A percentile compares a stretch with the other conserved stretches of the same genome.
Evolutionary conservation across 192 early-diverging fungal species (phyloP).

Genomic region (Paraglomus occultum): DNA sequence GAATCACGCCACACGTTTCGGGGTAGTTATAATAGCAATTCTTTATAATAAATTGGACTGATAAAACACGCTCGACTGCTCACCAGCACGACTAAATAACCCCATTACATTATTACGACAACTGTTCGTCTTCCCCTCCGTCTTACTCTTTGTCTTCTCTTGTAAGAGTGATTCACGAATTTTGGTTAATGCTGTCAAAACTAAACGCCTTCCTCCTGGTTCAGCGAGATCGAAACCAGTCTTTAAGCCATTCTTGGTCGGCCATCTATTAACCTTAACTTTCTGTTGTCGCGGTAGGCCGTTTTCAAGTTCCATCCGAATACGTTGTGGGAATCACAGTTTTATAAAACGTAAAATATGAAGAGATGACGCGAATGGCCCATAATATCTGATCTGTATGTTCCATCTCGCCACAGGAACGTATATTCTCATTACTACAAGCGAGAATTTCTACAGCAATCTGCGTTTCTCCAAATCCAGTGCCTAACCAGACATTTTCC

Average conservation of each 20-base stretch:
- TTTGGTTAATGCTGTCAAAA: not conserved
- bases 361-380: not conserved
- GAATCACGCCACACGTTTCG: not conserved
- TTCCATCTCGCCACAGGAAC: not conserved
- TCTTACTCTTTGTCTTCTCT: no score
- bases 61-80: no score
- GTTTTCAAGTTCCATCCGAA: conserved; percentile 4
- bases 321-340: not conserved
- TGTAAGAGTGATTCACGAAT: not conserved
- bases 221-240: conserved; percentile 9
- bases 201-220: not conserved
- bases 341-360: conserved; percentile 18
- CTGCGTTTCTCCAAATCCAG: conserved; percentile 2
- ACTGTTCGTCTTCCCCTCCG: no score
- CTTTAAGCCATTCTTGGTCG: not conserved
- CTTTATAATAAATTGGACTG: no score
- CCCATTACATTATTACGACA: no score
- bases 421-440: not conserved
- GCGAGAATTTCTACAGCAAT: conserved; percentile 11
- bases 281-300: conserved; percentile 3
- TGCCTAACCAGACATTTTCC: not conserved
- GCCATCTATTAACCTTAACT: conserved; percentile 9
- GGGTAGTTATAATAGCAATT: conserved; percentile 6
- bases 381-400: not conserved
- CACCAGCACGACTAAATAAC: no score